Conservation (phyloP, 495 filamentous ascomycete species). For the Geoglossum glabrum region DNA sequence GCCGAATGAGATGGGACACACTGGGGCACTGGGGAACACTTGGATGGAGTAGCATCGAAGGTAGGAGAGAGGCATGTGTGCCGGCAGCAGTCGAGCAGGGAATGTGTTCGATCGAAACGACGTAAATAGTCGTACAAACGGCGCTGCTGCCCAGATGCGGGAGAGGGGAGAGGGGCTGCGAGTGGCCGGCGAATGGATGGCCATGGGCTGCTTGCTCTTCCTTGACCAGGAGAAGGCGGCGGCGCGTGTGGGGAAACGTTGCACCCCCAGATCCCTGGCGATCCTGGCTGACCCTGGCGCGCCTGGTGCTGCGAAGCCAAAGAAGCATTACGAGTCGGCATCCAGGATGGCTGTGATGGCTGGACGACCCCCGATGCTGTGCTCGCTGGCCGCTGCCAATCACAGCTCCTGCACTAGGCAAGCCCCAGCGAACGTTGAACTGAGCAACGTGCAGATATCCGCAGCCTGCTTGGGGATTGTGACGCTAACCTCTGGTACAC, state of each 20-base stretch:
- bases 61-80: background rate
- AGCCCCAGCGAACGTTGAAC: background rate
- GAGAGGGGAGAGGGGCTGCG: background rate
- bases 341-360: too few species aligned
- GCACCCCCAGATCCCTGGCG: background rate
- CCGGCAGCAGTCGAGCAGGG: background rate
- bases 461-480: background rate
- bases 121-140: background rate
- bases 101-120: background rate
- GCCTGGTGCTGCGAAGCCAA: too few species aligned
- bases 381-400: too few species aligned
- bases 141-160: too few species aligned
- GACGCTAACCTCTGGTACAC: background rate
- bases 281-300: background rate
- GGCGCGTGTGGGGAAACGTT: background rate
- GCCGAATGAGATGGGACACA: too few species aligned
- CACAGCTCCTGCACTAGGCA: too few species aligned
- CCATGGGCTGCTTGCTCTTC: background rate
- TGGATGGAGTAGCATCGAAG: background rate
- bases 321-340: too few species aligned
- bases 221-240: background rate
- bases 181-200: background rate
- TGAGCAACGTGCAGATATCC: background rate
- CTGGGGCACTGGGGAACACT: too few species aligned
- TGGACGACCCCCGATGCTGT: too few species aligned